Conservation (phyloP, 352 stramenopile genomes). For the Globisporangium uncinulatum region DNA sequence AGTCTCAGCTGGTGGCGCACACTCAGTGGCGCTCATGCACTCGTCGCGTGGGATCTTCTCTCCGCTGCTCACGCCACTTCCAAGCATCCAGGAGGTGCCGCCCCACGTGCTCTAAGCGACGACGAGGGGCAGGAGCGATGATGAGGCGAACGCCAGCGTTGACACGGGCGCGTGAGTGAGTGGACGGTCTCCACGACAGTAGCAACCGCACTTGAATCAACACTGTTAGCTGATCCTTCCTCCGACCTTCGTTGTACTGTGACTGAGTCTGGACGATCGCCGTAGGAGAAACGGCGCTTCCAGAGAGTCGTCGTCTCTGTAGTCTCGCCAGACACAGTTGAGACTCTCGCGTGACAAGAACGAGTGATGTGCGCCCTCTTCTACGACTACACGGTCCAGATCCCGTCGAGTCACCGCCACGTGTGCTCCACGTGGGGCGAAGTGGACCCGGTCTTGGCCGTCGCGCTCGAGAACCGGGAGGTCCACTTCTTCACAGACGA, state of each 20-base stretch:
- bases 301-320: too few species aligned
- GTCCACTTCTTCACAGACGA: constrained; percentile 90
- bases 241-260: too few species aligned
- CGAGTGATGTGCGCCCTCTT: constrained; percentile 48
- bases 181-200: too few species aligned
- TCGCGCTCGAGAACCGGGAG: constrained; percentile 76
- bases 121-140: not conserved
- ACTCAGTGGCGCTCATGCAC: constrained; percentile 73
- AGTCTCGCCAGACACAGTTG: too few species aligned
- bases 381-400: constrained; percentile 78
- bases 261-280: too few species aligned
- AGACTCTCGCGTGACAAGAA: too few species aligned
- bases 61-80: constrained; percentile 49
- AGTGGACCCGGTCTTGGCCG: constrained; percentile 73
- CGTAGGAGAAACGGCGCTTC: too few species aligned
- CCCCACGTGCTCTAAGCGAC: constrained; percentile 6
- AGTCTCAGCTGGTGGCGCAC: constrained; percentile 63
- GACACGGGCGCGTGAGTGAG: not conserved
- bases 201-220: too few species aligned
- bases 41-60: constrained; percentile 46
- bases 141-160: not conserved
- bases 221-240: too few species aligned
- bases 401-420: constrained; percentile 58
- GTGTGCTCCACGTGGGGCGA: constrained; percentile 81
- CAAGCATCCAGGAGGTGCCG: constrained; percentile 21